phyloP scores from a whole-genome alignment of 2,329 filamentous ascomycete species.

The Cucurbitaria berberidis region DNA sequence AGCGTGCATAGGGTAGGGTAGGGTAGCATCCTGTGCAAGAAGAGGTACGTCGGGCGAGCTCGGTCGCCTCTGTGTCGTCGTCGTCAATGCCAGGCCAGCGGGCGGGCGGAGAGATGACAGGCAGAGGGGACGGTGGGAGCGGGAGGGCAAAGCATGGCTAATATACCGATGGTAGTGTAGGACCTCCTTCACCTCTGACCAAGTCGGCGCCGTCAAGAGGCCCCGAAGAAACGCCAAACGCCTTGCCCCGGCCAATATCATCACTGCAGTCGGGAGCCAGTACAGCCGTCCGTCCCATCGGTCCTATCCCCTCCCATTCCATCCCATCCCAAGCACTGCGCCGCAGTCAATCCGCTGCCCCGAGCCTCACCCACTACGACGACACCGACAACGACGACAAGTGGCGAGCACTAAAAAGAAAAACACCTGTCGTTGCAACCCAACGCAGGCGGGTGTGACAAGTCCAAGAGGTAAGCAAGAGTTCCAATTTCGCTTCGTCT shows the following conservation, averaged over 20 bases:
- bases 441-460: slow-evolving; percentile 23
- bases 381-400: background rate
- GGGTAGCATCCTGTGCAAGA: slow-evolving; percentile 7
- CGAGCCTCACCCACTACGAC: background rate
- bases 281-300: background rate
- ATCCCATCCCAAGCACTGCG: too few relatives aligned
- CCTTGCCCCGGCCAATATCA: slow-evolving; percentile 7
- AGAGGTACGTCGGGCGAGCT: slow-evolving; percentile 33
- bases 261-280: slow-evolving; percentile 11
- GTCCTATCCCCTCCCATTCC: too few relatives aligned
- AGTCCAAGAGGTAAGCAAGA: slow-evolving; percentile 39
- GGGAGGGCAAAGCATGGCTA: slow-evolving; percentile 37
- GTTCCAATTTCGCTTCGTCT: slow-evolving; percentile 39
- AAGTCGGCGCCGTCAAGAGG: slow-evolving; percentile 21
- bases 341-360: slow-evolving; percentile 11
- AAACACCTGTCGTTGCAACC: slow-evolving; percentile 12
- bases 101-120: slow-evolving; percentile 1
- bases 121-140: background rate
- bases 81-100: slow-evolving; percentile 9
- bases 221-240: slow-evolving; percentile 24
- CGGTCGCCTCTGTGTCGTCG: slow-evolving; percentile 15
- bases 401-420: too few relatives aligned
- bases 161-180: slow-evolving; percentile 36
- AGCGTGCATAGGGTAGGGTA: slow-evolving; percentile 19
- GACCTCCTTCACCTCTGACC: slow-evolving; percentile 15